Conservation (phyloP, 192 early-diverging fungal species). For the Backusella luteola region DNA sequence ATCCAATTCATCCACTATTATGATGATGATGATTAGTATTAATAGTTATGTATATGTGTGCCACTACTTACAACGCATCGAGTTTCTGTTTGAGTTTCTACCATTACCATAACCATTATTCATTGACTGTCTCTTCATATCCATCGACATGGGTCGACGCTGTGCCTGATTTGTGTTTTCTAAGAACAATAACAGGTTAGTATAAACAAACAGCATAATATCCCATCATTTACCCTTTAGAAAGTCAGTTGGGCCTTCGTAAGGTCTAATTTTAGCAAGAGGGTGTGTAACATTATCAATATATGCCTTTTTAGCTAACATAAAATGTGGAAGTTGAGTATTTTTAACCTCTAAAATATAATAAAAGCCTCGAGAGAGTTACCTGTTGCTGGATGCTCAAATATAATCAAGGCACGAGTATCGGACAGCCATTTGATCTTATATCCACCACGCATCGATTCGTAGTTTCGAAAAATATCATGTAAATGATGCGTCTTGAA, state of each 20-base stretch:
- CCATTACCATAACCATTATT: conserved; percentile 7
- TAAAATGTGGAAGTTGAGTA: neutral
- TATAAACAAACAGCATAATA: neutral
- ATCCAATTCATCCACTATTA: neutral
- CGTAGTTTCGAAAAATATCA: conserved; percentile 62
- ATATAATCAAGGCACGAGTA: conserved; percentile 66
- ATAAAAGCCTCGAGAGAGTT: neutral
- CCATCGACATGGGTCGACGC: conserved; percentile 13
- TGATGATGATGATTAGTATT: neutral
- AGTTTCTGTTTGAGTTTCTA: conserved; percentile 17
- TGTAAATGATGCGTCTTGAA: conserved; percentile 71
- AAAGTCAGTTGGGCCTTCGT: conserved; percentile 51
- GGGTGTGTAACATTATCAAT: conserved; percentile 51
- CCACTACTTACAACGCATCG: neutral
- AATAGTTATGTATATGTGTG: neutral
- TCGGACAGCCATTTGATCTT: conserved; percentile 75
- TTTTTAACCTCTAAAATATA: neutral
- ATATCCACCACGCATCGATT: conserved; percentile 61
- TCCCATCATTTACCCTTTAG: conserved; percentile 18
- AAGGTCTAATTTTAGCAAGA: conserved; percentile 58
- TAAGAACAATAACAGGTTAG: neutral
- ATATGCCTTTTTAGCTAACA: conserved; percentile 54
- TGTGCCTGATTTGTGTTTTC: neutral
- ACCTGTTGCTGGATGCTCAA: conserved; percentile 65
- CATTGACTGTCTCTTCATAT: conserved; percentile 14